Percentiles rank a stretch among this genome's conserved stretches.
Evolutionary conservation across 116 monocot genomes (phyloP).

Genomic region (Cymodocea nodosa): DNA sequence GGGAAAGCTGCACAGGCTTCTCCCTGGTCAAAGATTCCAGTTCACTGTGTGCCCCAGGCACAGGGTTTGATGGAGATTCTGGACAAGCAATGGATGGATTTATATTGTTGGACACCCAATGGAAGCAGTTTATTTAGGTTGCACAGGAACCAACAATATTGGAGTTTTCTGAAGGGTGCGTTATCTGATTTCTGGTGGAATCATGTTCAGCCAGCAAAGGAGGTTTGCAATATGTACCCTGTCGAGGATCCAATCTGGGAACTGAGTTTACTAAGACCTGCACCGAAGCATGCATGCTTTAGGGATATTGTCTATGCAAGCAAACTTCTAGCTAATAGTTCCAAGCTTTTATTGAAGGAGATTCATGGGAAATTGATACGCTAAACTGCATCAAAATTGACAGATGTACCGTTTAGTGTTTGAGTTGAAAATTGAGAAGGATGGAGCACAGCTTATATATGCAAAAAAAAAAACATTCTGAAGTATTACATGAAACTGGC

Average conservation of each 20-base stretch:
- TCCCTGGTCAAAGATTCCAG: constrained; percentile 19
- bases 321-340: constrained; percentile 1
- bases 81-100: constrained; percentile 21
- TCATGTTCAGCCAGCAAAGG: constrained; percentile 22
- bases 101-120: constrained; percentile 30
- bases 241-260: constrained; percentile 9
- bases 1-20: not conserved
- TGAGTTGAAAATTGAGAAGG: not conserved
- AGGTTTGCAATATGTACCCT: constrained; percentile 3
- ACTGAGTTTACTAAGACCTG: constrained; percentile 12
- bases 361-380: constrained; percentile 3
- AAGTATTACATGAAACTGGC: too few relatives aligned
- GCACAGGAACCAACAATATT: constrained; percentile 8
- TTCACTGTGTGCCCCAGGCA: constrained; percentile 22
- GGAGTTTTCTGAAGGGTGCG: constrained; percentile 10
- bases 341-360: constrained; percentile 11
- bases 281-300: constrained; percentile 13
- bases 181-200: constrained; percentile 31
- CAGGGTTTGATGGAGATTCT: constrained; percentile 30
- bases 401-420: not conserved
- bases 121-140: constrained; percentile 26
- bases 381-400: not conserved
- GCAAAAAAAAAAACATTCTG: too few relatives aligned
- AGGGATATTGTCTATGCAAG: constrained; percentile 14
- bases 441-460: too few relatives aligned